Evolutionary conservation across 2,329 filamentous ascomycete species (phyloP), one percentile per base, ranked within the genome.

Genomic region (Plenodomus biglobosus): DNA sequence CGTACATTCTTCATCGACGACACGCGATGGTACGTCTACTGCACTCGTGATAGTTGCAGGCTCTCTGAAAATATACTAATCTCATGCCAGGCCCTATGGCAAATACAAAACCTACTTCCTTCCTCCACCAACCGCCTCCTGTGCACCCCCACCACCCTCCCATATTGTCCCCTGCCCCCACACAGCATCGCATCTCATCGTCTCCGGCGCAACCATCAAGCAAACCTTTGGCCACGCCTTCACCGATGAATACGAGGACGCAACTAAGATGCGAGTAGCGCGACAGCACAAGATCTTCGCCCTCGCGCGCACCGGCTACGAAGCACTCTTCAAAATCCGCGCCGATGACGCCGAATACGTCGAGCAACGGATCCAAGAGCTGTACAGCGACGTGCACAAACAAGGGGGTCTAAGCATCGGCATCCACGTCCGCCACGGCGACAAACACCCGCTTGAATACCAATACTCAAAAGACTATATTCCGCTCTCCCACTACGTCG

Each of bases 1-100:
- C 79, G 90, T 19, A 78, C 84, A 1, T 95, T 95, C 71, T 95
- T 95, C 73, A 78, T 95, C 53, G 89, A 95, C 61, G 90, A 95
- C 71, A 84, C 86, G 6, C 80, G 86, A 56, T 95, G 91, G 81
- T 78, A 69, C 46, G 69, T 55, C 18, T 20, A 15, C 22, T 24
- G 6, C 22, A 24, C n/a, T n/a, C n/a, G n/a, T n/a, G n/a, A n/a
- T n/a, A n/a, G n/a, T n/a, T 24, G 22, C 22, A 24, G 11, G 22
- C 11, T 24, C n/a, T 24, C 5, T 5, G 22, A 11, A 24, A 21
- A 16, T 34, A 32, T 43, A 44, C 59, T 70, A 43, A 69, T n/a
- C 46, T 19, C 32, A 27, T 3, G 10, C 36, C 37, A 78, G 76
- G 86, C 85, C 87, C 1, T 94, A 94, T 61, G 90, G 90, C 8